phyloP scores from a whole-genome alignment of 1,284 basidiomycete genomes.

The Naganishia cerealis region DNA sequence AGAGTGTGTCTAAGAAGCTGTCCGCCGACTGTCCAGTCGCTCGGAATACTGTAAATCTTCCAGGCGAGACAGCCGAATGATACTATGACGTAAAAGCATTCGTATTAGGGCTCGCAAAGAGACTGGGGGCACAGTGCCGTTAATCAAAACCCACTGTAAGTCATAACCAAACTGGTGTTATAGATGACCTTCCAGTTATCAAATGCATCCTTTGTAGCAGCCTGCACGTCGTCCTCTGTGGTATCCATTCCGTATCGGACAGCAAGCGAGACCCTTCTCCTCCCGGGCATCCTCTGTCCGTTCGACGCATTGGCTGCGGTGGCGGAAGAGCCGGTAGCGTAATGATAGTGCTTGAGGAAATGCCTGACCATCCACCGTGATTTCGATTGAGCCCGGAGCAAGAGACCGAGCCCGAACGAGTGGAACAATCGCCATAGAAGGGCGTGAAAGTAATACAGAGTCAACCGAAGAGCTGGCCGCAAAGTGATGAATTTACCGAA shows the following conservation, averaged over 20 bases:
- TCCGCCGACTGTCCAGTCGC: conserved; percentile 84
- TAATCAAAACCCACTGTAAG: conserved; percentile 66
- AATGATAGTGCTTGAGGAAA: conserved; percentile 88
- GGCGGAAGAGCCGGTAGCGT: conserved; percentile 50
- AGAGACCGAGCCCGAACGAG: conserved; percentile 79
- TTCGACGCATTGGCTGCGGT: conserved; percentile 1
- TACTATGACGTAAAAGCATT: conserved; percentile 55
- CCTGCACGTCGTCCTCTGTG: conserved; percentile 58
- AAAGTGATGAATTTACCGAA: conserved; percentile 56
- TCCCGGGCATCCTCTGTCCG: conserved; percentile 4
- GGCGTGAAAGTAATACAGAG: conserved; percentile 77
- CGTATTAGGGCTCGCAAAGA: not conserved
- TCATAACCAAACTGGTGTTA: conserved; percentile 91
- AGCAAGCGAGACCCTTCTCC: conserved; percentile 16
- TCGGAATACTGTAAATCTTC: conserved; percentile 79
- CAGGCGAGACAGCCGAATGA: conserved; percentile 79
- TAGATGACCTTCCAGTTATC: conserved; percentile 91
- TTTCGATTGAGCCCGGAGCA: conserved; percentile 80
- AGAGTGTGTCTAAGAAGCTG: conserved; percentile 83
- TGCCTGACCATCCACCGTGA: conserved; percentile 88
- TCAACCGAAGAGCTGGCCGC: conserved; percentile 55
- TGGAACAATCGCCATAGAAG: conserved; percentile 84
- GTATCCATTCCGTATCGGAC: conserved; percentile 44
- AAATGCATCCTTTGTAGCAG: conserved; percentile 86
- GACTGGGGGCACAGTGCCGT: too few relatives aligned